Percentiles rank a stretch among this genome's conserved stretches.
phyloP scores from a whole-genome alignment of 139 green algal species.

The Micromonas pusilla region DNA sequence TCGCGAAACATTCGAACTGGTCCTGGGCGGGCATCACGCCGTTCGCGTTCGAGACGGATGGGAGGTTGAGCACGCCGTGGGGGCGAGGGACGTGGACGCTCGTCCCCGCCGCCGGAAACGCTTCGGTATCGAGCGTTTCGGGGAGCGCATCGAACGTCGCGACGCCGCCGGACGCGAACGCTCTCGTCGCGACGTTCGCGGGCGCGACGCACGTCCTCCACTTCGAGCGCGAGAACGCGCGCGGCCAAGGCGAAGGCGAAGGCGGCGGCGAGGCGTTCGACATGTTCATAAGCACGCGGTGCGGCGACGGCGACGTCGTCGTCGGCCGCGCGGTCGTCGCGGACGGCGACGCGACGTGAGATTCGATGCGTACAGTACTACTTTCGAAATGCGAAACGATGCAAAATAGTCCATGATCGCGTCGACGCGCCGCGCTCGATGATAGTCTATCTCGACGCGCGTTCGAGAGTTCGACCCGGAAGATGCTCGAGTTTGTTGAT shows the following conservation, averaged over 20 bases:
- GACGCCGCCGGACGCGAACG: not conserved
- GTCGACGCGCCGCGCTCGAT: too few relatives aligned
- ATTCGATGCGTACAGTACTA: too few relatives aligned
- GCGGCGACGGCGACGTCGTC: constrained; percentile 9
- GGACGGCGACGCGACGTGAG: not conserved
- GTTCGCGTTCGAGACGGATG: constrained; percentile 18
- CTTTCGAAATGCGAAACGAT: too few relatives aligned
- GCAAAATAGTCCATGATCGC: too few relatives aligned
- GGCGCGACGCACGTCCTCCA: constrained; percentile 10
- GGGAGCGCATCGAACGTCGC: not conserved
- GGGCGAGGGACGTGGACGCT: constrained; percentile 25
- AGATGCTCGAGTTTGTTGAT: too few relatives aligned
- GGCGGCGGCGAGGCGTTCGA: not conserved
- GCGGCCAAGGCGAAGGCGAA: not conserved
- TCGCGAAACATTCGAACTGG: constrained; percentile 11
- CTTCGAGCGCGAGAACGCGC: too few relatives aligned
- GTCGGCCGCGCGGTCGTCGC: not conserved
- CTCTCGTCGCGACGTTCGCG: not conserved
- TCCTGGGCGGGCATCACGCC: constrained; percentile 17
- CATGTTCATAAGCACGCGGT: constrained; percentile 13
- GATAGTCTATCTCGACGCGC: too few relatives aligned
- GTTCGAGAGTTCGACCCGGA: too few relatives aligned
- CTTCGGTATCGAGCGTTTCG: not conserved
- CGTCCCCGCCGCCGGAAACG: not conserved
- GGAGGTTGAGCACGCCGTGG: constrained; percentile 26